Base-by-base conservation (phyloP, 2,329 filamentous ascomycete genomes). In the Fusarium sp. region DNA sequence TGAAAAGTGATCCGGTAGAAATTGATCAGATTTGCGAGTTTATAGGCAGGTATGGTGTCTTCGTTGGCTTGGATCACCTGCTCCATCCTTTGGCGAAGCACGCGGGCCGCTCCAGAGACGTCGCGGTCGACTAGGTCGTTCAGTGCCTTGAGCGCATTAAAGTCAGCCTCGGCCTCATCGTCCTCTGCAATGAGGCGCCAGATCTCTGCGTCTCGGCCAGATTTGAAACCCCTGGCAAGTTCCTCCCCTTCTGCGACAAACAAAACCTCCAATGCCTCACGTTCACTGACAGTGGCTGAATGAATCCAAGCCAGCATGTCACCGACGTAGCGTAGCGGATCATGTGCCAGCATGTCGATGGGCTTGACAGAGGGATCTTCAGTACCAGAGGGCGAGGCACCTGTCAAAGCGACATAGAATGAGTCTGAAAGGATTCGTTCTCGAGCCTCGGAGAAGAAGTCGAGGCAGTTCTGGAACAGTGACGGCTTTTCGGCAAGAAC, bases 271-370 rank as follows among this genome's bases (percentile, higher is more conserved):
- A 99, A 87, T 1, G 95, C 95, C 82, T 99, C 96, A 59, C 94
- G 90, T 82, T 99, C 96, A 38, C 96, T 97, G 2, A 99, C 96
- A 0, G 96, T 92, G 6, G 95, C 93, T 1, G 96, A 98, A 81
- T 99, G 96, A 11, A 93, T 91, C 96, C 96, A 99, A 10, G 96
- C 96, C 20, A 99, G 88, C 95, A 99, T 99, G 80, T 99, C 96
- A 60, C 96, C 95, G 6, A 97, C 91, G 81, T 98, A 98, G 26
- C 96, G 91, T 32, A 98, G 84, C 3, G 94, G 92, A 79, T 99
- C 96, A 80, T 98, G 96, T 2, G 96, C 96, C 17, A 92, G 93
- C 77, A 98, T 90, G 80, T 99, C 96, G 73, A 99, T 99, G 0
- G 96, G 96, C 79, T 98, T 98, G 41, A 92, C 86, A 6, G 88